Base-by-base conservation (phyloP, 2,329 filamentous ascomycete species). In the Raffaelea deltoideospora region DNA sequence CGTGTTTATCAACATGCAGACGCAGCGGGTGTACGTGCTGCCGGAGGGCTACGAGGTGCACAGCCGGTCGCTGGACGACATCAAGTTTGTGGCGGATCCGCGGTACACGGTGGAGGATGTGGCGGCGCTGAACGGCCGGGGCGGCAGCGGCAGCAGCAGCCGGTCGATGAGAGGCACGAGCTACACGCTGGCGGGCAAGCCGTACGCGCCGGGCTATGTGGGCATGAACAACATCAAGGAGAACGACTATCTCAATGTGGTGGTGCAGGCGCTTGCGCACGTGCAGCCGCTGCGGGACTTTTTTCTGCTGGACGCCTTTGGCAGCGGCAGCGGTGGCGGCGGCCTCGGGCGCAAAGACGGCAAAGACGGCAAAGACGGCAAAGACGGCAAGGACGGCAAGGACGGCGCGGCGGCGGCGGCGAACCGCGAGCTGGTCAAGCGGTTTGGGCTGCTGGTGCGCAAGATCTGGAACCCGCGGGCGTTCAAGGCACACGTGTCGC, bases 191-290 rank as follows among this genome's bases (percentile, higher is more conserved):
- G 67, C 68, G 34, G 85, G 85, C 44, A 83, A 80, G 57, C 76
- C 81, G 53, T 98, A 98, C 59, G 79, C 79, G 46, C 90, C 90
- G 17, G 88, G 90, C 6, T 98, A 87, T 54, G 85, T 98, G 42
- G 90, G 90, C 46, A 92, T 98, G 83, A 98, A 98, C 68, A 98
- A 98, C 60, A 95, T 98, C 67, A 98, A 98, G 59, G 85, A 90
- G 40, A 98, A 98, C 60, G 90, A 98, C 63, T 98, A 98, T 61
- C 71, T 96, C 52, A 98, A 98, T 53, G 88, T 94, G 20, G 73
- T 95, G 3, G 79, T 93, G 34, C 90, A 98, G 57, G 79, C 87
- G 7, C 69, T 98, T 27, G 79, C 88, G 3, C 90, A 98, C 57
- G 85, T 96, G 20, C 65, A 77, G 17, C 88, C 90, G 4, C 64